These are phyloP conservation scores for Boletellus ananas DNA, from an alignment of 768 basidiomycete species.

Conservation along the genomic window DNA sequence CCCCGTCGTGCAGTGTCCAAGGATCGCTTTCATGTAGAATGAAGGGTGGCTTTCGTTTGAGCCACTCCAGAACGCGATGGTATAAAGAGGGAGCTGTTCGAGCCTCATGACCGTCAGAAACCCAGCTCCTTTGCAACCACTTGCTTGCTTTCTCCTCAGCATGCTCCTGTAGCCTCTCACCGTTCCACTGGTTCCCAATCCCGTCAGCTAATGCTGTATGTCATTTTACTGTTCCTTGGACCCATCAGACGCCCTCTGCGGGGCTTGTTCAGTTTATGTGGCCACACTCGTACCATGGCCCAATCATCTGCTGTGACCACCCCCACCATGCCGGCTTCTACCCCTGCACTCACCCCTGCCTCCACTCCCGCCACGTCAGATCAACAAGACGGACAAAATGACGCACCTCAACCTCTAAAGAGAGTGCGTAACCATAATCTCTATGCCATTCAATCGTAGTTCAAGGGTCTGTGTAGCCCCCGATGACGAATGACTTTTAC, in stretches of 20 bases:
- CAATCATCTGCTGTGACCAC: neutral
- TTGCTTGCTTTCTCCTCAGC: neutral
- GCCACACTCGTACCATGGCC: neutral
- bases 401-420: neutral
- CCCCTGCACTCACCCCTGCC: neutral
- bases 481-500: constrained; percentile 40
- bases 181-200: neutral
- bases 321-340: neutral
- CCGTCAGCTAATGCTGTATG: no score
- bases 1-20: no score
- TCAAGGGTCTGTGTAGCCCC: neutral
- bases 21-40: no score
- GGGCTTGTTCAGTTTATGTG: neutral
- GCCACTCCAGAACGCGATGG: neutral
- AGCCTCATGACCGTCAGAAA: neutral
- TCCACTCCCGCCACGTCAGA: neutral
- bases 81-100: constrained; percentile 1
- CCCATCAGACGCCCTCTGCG: no score
- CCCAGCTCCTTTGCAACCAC: neutral
- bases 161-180: constrained; percentile 1
- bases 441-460: no score
- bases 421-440: neutral
- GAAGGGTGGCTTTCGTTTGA: neutral
- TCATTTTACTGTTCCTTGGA: no score
- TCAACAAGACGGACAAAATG: no score